A percentile compares a stretch with the other conserved stretches of the same genome.
phyloP scores from a whole-genome alignment of 495 filamentous ascomycete species.

The Penicillium cataractarum region DNA sequence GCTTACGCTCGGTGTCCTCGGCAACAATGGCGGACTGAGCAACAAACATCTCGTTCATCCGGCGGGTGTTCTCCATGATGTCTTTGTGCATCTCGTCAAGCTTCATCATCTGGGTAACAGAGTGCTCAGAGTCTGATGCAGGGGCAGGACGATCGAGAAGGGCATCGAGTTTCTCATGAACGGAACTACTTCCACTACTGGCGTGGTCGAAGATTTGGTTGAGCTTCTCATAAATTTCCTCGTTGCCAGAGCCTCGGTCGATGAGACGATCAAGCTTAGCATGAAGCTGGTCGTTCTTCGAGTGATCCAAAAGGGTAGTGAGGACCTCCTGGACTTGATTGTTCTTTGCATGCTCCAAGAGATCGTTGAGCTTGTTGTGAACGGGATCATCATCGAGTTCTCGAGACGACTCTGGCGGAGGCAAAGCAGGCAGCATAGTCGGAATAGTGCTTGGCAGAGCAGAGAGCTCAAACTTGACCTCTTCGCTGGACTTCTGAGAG shows the following conservation, averaged over 20 bases:
- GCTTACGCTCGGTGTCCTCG: slow-evolving; percentile 77
- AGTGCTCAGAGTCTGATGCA: slow-evolving; percentile 42
- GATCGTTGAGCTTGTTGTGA: slow-evolving; percentile 82
- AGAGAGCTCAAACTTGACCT: slow-evolving; percentile 55
- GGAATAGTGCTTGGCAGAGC: slow-evolving; percentile 56
- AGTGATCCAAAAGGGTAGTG: slow-evolving; percentile 71
- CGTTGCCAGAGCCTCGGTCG: slow-evolving; percentile 55
- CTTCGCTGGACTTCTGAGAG: slow-evolving; percentile 54
- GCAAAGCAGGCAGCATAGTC: slow-evolving; percentile 49
- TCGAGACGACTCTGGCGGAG: slow-evolving; percentile 50
- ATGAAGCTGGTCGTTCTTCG: slow-evolving; percentile 47
- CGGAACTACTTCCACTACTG: slow-evolving; percentile 57
- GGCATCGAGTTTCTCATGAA: slow-evolving; percentile 69
- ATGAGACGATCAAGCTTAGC: slow-evolving; percentile 61
- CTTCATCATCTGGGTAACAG: slow-evolving; percentile 67
- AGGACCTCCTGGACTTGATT: slow-evolving; percentile 76
- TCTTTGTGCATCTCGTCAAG: slow-evolving; percentile 89
- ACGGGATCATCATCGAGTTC: slow-evolving; percentile 64
- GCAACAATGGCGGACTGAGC: slow-evolving; percentile 77
- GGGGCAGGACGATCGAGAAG: slow-evolving; percentile 35
- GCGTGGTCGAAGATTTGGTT: slow-evolving; percentile 67
- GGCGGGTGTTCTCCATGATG: slow-evolving; percentile 81
- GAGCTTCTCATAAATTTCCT: slow-evolving; percentile 53
- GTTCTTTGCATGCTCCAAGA: slow-evolving; percentile 64
- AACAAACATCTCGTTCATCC: slow-evolving; percentile 83